A percentile compares a stretch with the other conserved stretches of the same genome.
These are phyloP conservation scores for Aspergillus sp. DNA, from an alignment of 2,329 filamentous ascomycete species.

Conservation along the genomic window DNA sequence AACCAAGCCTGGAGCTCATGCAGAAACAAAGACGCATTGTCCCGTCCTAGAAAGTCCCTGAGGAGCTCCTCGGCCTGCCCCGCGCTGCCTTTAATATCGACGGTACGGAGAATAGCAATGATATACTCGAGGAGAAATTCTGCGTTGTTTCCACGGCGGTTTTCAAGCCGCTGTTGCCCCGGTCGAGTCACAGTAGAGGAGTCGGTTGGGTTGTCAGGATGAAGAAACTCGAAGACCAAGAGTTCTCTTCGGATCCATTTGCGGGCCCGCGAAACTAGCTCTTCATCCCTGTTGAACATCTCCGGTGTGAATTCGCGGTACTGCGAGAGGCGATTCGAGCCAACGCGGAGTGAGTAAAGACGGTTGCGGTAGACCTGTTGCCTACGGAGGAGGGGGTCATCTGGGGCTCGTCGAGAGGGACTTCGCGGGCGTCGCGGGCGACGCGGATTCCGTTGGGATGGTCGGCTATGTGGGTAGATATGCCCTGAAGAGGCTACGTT, in stretches of 20 bases:
- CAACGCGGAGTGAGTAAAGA: slow-evolving; percentile 78
- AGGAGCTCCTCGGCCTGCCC: slow-evolving; percentile 80
- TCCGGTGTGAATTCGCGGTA: slow-evolving; percentile 72
- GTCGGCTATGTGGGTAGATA: background rate
- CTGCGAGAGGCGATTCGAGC: slow-evolving; percentile 73
- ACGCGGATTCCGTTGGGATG: slow-evolving; percentile 15
- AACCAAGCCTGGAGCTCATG: slow-evolving; percentile 85
- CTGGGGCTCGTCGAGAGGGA: slow-evolving; percentile 30
- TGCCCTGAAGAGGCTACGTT: slow-evolving; percentile 14
- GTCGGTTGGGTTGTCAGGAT: slow-evolving; percentile 35
- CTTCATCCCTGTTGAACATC: slow-evolving; percentile 62
- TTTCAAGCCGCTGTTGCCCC: slow-evolving; percentile 34
- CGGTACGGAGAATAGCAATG: slow-evolving; percentile 75
- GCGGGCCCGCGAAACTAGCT: slow-evolving; percentile 72
- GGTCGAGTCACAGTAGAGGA: slow-evolving; percentile 24
- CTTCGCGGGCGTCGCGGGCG: slow-evolving; percentile 23
- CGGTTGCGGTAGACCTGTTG: slow-evolving; percentile 70
- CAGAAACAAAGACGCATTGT: slow-evolving; percentile 72
- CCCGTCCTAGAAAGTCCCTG: slow-evolving; percentile 72
- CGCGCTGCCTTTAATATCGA: slow-evolving; percentile 75
- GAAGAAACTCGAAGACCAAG: slow-evolving; percentile 75
- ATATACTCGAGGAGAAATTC: slow-evolving; percentile 88
- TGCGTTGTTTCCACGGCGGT: slow-evolving; percentile 63
- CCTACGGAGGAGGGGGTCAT: slow-evolving; percentile 59
- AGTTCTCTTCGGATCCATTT: slow-evolving; percentile 83